Percentiles rank a stretch among this genome's conserved stretches.
phyloP scores from a whole-genome alignment of 805 yeast species.

The Candida nonsorbophila region DNA sequence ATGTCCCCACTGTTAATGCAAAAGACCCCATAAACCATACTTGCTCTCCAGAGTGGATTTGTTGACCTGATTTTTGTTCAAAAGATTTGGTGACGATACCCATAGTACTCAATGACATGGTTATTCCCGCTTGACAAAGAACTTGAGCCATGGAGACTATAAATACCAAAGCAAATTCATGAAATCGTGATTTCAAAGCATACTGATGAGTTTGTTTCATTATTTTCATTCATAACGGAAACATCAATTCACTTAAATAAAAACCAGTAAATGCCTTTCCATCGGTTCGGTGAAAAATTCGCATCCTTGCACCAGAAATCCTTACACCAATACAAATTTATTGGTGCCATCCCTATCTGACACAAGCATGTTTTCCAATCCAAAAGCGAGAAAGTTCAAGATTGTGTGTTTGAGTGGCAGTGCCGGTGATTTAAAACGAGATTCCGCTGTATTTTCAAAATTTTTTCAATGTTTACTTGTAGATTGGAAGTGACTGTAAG shows the following conservation, averaged over 20 bases:
- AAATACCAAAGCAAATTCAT: constrained; percentile 19
- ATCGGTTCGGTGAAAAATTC: too few species aligned
- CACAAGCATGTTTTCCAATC: too few species aligned
- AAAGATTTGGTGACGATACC: constrained; percentile 26
- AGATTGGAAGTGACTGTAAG: constrained; percentile 24
- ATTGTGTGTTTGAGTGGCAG: too few species aligned
- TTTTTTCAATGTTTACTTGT: too few species aligned
- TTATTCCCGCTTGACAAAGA: constrained; percentile 30
- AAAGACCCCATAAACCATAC: constrained; percentile 32
- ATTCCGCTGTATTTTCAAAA: too few species aligned
- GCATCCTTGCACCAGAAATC: constrained; percentile 5
- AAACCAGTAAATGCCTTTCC: too few species aligned
- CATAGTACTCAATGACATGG: constrained; percentile 35
- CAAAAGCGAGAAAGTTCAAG: too few species aligned
- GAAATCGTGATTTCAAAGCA: constrained; percentile 15
- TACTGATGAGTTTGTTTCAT: constrained; percentile 9
- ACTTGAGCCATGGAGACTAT: constrained; percentile 28
- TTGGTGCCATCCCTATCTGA: too few species aligned
- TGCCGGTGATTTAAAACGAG: too few species aligned
- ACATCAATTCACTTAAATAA: too few species aligned
- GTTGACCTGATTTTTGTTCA: constrained; percentile 3
- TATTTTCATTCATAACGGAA: constrained; percentile 1
- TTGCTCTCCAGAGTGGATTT: constrained; percentile 14
- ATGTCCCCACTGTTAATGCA: constrained; percentile 32
- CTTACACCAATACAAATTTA: constrained; percentile 1